Evolutionary conservation across 345 rosid species (phyloP).

Genomic region (Aquilaria sinensis): DNA sequence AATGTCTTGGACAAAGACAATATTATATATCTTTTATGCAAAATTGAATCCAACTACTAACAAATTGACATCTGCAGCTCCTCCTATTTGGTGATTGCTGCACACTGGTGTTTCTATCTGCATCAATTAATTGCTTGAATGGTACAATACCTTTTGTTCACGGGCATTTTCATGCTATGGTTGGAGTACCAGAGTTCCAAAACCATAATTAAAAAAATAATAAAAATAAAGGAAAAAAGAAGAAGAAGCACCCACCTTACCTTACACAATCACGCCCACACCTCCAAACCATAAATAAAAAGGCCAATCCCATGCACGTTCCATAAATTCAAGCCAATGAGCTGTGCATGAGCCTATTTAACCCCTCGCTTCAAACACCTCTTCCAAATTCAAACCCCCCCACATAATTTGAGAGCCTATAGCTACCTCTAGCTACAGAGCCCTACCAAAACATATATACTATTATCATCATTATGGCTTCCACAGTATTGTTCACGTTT

Average conservation of each 20-base stretch:
- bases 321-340: slow-evolving; percentile 19
- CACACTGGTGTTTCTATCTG: no score
- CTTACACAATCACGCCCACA: slow-evolving; percentile 21
- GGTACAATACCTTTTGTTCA: not conserved
- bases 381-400: not conserved
- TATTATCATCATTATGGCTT: slow-evolving; percentile 12
- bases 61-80: no score
- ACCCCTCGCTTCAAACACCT: slow-evolving; percentile 10
- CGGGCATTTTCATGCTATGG: slow-evolving; percentile 8
- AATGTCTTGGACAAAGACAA: no score
- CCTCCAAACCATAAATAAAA: slow-evolving; percentile 4
- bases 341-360: slow-evolving; percentile 76
- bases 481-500: not conserved
- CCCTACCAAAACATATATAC: not conserved
- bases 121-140: no score
- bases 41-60: no score
- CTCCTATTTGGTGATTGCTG: no score
- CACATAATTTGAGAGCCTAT: slow-evolving; percentile 7
- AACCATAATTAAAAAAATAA: slow-evolving; percentile 54
- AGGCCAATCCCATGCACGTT: slow-evolving; percentile 17
- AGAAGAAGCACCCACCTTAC: slow-evolving; percentile 26
- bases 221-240: slow-evolving; percentile 9
- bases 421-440: slow-evolving; percentile 9
- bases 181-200: slow-evolving; percentile 26
- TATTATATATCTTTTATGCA: no score